Conservation (phyloP, 768 basidiomycete species). For the Mycena alexandri region DNA sequence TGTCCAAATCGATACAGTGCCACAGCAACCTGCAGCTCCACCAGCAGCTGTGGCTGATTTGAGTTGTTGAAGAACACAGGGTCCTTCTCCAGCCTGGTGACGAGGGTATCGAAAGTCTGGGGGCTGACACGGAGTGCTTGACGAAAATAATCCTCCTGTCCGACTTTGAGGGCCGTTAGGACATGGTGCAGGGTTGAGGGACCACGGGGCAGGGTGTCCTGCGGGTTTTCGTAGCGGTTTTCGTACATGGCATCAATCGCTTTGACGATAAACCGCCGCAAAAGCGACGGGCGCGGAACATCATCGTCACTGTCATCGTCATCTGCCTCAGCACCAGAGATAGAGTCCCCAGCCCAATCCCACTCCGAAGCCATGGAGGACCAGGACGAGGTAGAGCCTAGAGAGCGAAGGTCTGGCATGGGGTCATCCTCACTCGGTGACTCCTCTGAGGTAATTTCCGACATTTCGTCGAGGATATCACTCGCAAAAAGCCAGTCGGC, state of each 20-base stretch:
- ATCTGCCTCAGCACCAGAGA: neutral
- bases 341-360: too few relatives aligned
- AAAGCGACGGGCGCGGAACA: neutral
- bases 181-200: slow-evolving; percentile 36
- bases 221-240: slow-evolving; percentile 22
- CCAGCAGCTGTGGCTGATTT: too few relatives aligned
- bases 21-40: slow-evolving; percentile 51
- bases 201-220: slow-evolving; percentile 21
- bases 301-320: neutral
- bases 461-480: neutral
- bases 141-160: slow-evolving; percentile 45
- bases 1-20: slow-evolving; percentile 54
- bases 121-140: too few relatives aligned
- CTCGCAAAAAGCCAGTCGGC: neutral
- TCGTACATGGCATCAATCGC: slow-evolving; percentile 16
- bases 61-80: slow-evolving; percentile 47
- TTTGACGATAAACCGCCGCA: neutral
- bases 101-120: slow-evolving; percentile 49
- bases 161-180: slow-evolving; percentile 41
- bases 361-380: neutral
- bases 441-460: too few relatives aligned
- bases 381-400: neutral
- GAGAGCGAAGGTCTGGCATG: neutral
- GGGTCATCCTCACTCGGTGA: neutral
- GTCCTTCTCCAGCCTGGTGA: slow-evolving; percentile 39